Conservation (phyloP, 2,329 filamentous ascomycete species). For the Curvularia sp. region DNA sequence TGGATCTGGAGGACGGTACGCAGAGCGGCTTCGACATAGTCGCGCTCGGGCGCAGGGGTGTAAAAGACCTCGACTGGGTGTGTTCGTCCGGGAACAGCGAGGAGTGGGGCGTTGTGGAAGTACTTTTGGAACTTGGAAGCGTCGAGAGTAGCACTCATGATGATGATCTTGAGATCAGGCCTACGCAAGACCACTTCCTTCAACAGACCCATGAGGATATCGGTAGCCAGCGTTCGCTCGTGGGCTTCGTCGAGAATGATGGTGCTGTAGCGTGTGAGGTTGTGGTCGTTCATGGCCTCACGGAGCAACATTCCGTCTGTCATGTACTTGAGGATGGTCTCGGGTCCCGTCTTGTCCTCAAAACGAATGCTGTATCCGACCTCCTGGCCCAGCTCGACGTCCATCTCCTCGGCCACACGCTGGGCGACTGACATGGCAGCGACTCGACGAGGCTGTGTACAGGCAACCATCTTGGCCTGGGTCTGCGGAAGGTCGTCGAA, state of each 20-base stretch:
- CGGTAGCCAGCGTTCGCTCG: conserved; percentile 94
- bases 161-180: conserved; percentile 90
- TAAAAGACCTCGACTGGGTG: conserved; percentile 99
- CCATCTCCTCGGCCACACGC: conserved; percentile 94
- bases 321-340: conserved; percentile 99
- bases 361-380: conserved; percentile 98
- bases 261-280: conserved; percentile 87
- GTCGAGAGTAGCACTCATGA: conserved; percentile 95
- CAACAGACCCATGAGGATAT: conserved; percentile 90
- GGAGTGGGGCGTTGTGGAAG: conserved; percentile 90
- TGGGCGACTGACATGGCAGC: conserved; percentile 98
- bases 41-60: conserved; percentile 91
- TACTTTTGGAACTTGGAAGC: conserved; percentile 98
- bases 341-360: conserved; percentile 86
- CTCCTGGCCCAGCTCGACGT: conserved; percentile 86
- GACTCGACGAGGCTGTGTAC: conserved; percentile 96
- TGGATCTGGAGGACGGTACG: conserved; percentile 97
- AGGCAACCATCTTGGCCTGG: conserved; percentile 88
- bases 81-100: conserved; percentile 93
- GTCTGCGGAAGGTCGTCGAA: conserved; percentile 93
- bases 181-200: conserved; percentile 91
- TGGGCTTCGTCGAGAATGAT: conserved; percentile 99
- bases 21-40: conserved; percentile 95
- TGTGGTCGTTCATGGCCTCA: conserved; percentile 91
- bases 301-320: conserved; percentile 97